phyloP scores from a whole-genome alignment of 169 alveolate species.

The Plasmodium malariae region DNA sequence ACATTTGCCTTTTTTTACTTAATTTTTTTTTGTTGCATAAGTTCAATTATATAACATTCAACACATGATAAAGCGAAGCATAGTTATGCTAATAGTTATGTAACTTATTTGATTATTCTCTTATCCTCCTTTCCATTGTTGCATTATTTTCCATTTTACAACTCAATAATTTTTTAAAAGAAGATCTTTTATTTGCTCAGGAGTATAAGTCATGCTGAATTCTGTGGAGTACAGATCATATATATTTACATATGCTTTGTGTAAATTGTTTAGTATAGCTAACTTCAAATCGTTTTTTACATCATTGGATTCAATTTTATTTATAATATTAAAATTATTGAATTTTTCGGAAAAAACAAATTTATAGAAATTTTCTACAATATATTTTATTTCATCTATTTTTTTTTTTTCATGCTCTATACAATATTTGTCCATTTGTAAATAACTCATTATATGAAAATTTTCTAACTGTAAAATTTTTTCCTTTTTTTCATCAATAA shows the following conservation, averaged over 20 bases:
- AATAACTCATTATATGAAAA: background rate
- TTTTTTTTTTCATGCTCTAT: constrained; percentile 29
- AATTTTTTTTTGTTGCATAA: too few relatives aligned
- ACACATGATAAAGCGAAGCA: background rate
- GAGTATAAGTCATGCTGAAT: constrained; percentile 16
- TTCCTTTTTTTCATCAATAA: constrained; percentile 48
- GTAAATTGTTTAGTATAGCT: constrained; percentile 9
- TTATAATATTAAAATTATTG: constrained; percentile 24
- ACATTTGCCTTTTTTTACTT: too few relatives aligned
- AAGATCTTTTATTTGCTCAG: constrained; percentile 54
- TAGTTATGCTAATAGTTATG: background rate
- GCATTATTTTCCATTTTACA: background rate
- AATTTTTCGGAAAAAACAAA: constrained; percentile 43
- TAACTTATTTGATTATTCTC: background rate
- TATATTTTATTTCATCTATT: constrained; percentile 15
- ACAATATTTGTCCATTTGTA: constrained; percentile 41
- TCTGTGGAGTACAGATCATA: constrained; percentile 27
- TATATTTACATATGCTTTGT: constrained; percentile 27
- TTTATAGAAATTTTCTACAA: constrained; percentile 63
- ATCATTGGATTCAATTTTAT: constrained; percentile 41
- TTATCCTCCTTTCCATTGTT: background rate
- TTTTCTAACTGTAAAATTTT: constrained; percentile 38
- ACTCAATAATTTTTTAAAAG: constrained; percentile 21
- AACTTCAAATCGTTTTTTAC: constrained; percentile 24
- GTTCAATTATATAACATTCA: background rate